These are phyloP conservation scores for Debaryomyces udenii DNA, from an alignment of 1,139 yeast species.

Conservation along the genomic window DNA sequence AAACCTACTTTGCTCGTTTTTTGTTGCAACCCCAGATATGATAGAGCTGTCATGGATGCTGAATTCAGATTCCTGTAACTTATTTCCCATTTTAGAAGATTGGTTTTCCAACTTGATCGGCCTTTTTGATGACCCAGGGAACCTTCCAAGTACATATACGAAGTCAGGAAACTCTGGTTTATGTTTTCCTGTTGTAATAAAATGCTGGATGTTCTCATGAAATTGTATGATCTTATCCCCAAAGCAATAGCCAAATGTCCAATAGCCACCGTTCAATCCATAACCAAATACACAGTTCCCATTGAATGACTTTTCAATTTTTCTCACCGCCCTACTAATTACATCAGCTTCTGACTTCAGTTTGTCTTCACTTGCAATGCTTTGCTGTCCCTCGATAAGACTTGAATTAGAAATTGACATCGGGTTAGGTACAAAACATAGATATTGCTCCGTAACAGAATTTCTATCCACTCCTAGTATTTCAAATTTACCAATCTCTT, in stretches of 20 bases:
- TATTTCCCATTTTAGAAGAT: slow-evolving; percentile 19
- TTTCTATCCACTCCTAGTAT: slow-evolving; percentile 18
- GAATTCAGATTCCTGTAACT: slow-evolving; percentile 22
- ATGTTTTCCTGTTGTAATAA: slow-evolving; percentile 28
- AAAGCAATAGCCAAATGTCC: slow-evolving; percentile 65
- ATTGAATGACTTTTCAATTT: slow-evolving; percentile 26
- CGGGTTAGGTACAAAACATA: slow-evolving; percentile 26
- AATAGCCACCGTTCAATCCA: slow-evolving; percentile 52
- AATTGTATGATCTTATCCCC: slow-evolving; percentile 61
- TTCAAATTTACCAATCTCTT: slow-evolving; percentile 25
- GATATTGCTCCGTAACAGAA: slow-evolving; percentile 15
- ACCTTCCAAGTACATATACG: slow-evolving; percentile 51
- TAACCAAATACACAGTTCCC: slow-evolving; percentile 36
- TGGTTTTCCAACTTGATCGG: slow-evolving; percentile 28
- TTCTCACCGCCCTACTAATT: slow-evolving; percentile 21
- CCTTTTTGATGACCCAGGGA: slow-evolving; percentile 27
- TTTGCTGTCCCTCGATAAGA: not conserved
- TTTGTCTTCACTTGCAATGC: not conserved
- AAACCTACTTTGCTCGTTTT: slow-evolving; percentile 24
- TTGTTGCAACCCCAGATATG: slow-evolving; percentile 15
- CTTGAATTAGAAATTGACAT: not conserved
- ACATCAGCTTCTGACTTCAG: slow-evolving; percentile 5
- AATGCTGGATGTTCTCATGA: slow-evolving; percentile 42
- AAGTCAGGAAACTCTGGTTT: slow-evolving; percentile 41
- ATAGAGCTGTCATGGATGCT: slow-evolving; percentile 23